phyloP scores from a whole-genome alignment of 768 basidiomycete genomes.

The Fistulinella prunicolor region DNA sequence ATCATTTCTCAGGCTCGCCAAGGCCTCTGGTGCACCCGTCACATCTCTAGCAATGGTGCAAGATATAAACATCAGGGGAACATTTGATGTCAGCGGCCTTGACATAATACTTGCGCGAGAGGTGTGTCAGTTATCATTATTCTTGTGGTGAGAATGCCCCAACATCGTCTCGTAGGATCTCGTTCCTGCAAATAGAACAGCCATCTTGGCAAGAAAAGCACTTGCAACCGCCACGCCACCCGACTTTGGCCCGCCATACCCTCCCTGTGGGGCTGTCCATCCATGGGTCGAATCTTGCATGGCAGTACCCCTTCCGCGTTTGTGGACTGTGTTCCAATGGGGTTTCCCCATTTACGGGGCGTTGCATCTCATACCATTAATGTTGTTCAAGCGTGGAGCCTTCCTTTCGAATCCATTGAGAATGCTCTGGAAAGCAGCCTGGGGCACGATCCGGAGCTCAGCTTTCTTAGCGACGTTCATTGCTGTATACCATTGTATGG shows the following conservation, averaged over 20 bases:
- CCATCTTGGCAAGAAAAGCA: constrained; percentile 44
- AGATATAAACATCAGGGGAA: constrained; percentile 55
- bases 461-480: constrained; percentile 87
- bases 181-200: constrained; percentile 47
- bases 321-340: constrained; percentile 80
- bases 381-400: constrained; percentile 72
- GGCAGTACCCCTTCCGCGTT: constrained; percentile 49
- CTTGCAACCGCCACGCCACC: constrained; percentile 30
- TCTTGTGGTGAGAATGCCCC: background rate
- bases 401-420: constrained; percentile 64
- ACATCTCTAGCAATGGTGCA: constrained; percentile 61
- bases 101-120: constrained; percentile 49
- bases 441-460: constrained; percentile 79
- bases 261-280: constrained; percentile 73
- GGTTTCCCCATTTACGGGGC: constrained; percentile 85
- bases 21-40: constrained; percentile 61
- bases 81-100: constrained; percentile 54
- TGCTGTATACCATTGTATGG: constrained; percentile 73
- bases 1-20: constrained; percentile 57
- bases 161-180: constrained; percentile 44
- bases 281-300: constrained; percentile 60
- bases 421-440: constrained; percentile 60
- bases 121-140: constrained; percentile 33
- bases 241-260: constrained; percentile 51
- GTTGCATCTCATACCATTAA: constrained; percentile 81